Percentiles rank a stretch among this genome's conserved stretches.
Conservation (phyloP, 2,329 filamentous ascomycete species). For the Rhinocladiella mackenziei region DNA sequence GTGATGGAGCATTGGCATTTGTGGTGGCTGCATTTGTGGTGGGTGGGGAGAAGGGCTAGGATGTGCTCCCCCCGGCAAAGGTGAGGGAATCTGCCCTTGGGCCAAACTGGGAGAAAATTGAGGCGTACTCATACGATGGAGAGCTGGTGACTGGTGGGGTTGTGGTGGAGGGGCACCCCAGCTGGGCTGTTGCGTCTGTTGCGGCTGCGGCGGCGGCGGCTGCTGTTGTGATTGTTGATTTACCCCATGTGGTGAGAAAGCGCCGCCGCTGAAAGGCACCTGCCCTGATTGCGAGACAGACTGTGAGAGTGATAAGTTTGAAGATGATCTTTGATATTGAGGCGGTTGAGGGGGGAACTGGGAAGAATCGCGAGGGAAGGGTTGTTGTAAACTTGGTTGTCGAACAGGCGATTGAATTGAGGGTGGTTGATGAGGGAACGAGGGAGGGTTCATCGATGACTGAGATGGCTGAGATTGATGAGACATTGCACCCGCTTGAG, state of each 20-base stretch:
- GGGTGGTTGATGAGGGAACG: slow-evolving; percentile 68
- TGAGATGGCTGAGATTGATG: slow-evolving; percentile 38
- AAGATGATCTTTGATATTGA: slow-evolving; percentile 42
- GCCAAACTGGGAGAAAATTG: slow-evolving; percentile 26
- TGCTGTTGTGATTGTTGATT: slow-evolving; percentile 56
- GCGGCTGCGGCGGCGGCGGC: slow-evolving; percentile 49
- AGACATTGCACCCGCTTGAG: slow-evolving; percentile 16
- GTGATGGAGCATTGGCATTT: slow-evolving; percentile 29
- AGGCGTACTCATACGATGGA: slow-evolving; percentile 37
- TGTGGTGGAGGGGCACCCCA: slow-evolving; percentile 63
- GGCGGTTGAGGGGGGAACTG: slow-evolving; percentile 49
- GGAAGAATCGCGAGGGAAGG: slow-evolving; percentile 58
- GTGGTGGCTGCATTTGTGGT: slow-evolving; percentile 30
- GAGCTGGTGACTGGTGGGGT: slow-evolving; percentile 56
- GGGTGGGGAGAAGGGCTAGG: slow-evolving; percentile 26
- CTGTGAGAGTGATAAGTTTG: slow-evolving; percentile 55
- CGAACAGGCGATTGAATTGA: slow-evolving; percentile 71
- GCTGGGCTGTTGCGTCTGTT: too few species aligned
- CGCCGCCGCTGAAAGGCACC: slow-evolving; percentile 58
- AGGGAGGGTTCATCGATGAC: slow-evolving; percentile 56
- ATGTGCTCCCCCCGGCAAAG: slow-evolving; percentile 23
- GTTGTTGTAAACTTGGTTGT: slow-evolving; percentile 55
- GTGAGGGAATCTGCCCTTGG: slow-evolving; percentile 29
- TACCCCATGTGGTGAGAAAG: slow-evolving; percentile 39
- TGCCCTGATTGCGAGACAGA: slow-evolving; percentile 45